Evolutionary conservation across 2,329 filamentous ascomycete species (phyloP), one percentile per base, ranked within the genome.

Genomic region (Lasiodiplodia sp.): DNA sequence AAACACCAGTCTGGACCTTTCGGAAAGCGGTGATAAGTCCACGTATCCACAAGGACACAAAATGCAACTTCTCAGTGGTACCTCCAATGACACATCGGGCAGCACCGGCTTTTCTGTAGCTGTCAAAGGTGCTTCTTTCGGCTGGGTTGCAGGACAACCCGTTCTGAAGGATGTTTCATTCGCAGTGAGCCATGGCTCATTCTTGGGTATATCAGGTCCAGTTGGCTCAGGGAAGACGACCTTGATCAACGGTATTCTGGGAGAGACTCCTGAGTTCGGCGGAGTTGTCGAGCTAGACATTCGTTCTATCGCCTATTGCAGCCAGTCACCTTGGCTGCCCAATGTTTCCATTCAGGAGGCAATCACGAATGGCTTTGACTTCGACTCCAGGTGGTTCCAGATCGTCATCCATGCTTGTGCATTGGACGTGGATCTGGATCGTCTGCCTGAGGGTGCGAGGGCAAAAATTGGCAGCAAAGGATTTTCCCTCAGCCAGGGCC

Each of bases 401-500:
- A 72, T 75, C 4, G 78, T 81, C 10, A 70, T 81, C 28, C 73
- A 72, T 57, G 74, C 73, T 66, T 79, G 77, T 71, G 76, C 75
- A 16, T 70, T 79, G 69, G 76, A 78, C 68, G 74, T 78, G 69
- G 77, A 78, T 75, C 72, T 78, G 34, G 71, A 71, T 44, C 71
- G 76, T 64, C 68, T 78, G 63, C 76, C 77, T 31, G 72, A 77
- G 66, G 77, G 77, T 28, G 74, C 81, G 63, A 77, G 81, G 60
- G 86, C 84, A 16, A 72, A 82, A 28, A 82, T 86, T 68, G 85
- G 85, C 18, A 86, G 82, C 72, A 83, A 84, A 71, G 85, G 85
- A 38, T 80, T 85, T 67, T 79, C 82, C 25, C 78, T 87, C 47
- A 86, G 84, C 73, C 84, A 84, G 44, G 85, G 85, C 5, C 85